phyloP scores from a whole-genome alignment of 371 early-diverging fungal genomes.

The Circinella minor region DNA sequence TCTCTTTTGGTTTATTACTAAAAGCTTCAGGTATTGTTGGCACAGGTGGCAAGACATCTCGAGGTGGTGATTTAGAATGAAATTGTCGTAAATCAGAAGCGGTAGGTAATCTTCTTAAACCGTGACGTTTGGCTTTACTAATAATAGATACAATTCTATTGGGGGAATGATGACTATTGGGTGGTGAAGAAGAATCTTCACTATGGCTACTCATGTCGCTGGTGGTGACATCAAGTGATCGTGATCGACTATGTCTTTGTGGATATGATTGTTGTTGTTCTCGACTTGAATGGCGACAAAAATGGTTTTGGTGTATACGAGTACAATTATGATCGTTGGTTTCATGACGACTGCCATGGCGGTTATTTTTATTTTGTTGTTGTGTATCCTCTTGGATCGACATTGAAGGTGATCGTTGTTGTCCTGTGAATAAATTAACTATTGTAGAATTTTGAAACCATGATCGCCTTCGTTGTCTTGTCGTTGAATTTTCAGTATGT shows the following conservation, averaged over 20 bases:
- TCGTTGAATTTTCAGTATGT: neutral
- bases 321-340: too few relatives aligned
- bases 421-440: slow-evolving; percentile 9
- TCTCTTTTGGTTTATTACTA: neutral
- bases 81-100: slow-evolving; percentile 15
- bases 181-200: neutral
- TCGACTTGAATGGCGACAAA: neutral
- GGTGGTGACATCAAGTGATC: neutral
- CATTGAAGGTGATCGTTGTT: neutral
- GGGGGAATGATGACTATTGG: neutral
- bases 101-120: slow-evolving; percentile 18
- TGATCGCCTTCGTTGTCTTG: slow-evolving; percentile 9
- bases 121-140: slow-evolving; percentile 21
- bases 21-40: slow-evolving; percentile 4
- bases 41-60: neutral
- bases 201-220: neutral
- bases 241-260: neutral
- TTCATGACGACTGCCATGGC: slow-evolving; percentile 2
- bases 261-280: too few relatives aligned
- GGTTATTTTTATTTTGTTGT: neutral
- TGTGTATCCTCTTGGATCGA: neutral
- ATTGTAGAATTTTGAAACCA: slow-evolving; percentile 14
- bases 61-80: neutral
- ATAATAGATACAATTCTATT: slow-evolving; percentile 13
- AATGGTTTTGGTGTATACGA: too few relatives aligned